Evolutionary conservation across 2,329 filamentous ascomycete genomes (phyloP).

Genomic region (Alternaria dauci): DNA sequence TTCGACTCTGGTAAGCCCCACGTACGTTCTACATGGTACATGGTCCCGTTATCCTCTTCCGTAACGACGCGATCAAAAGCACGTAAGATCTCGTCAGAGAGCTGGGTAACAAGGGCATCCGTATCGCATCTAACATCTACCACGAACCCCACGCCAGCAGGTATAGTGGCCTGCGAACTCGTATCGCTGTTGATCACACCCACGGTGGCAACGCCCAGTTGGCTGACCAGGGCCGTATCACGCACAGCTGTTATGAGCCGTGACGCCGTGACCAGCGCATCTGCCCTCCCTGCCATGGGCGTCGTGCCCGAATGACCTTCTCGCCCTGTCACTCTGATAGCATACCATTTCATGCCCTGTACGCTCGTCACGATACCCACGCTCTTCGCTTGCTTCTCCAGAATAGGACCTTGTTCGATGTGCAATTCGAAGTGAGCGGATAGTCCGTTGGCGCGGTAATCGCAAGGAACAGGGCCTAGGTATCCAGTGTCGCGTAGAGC

Average conservation of each 20-base stretch:
- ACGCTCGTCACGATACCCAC: slow-evolving; percentile 75
- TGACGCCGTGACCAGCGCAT: slow-evolving; percentile 40
- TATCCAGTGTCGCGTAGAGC: slow-evolving; percentile 46
- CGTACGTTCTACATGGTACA: slow-evolving; percentile 30
- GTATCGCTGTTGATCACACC: slow-evolving; percentile 42
- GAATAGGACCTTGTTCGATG: slow-evolving; percentile 80
- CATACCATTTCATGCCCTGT: slow-evolving; percentile 75
- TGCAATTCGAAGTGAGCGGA: slow-evolving; percentile 82
- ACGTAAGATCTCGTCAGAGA: slow-evolving; percentile 27
- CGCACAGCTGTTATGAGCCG: slow-evolving; percentile 37
- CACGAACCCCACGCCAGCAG: slow-evolving; percentile 38
- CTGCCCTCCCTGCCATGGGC: slow-evolving; percentile 66
- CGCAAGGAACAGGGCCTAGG: slow-evolving; percentile 56
- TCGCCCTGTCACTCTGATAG: slow-evolving; percentile 41
- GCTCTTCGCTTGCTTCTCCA: slow-evolving; percentile 67
- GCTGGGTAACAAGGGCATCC: slow-evolving; percentile 36
- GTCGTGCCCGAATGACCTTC: slow-evolving; percentile 68
- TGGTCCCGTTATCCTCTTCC: slow-evolving; percentile 33
- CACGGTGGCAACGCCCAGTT: slow-evolving; percentile 39
- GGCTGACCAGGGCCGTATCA: slow-evolving; percentile 29
- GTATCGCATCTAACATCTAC: slow-evolving; percentile 42
- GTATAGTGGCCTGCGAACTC: slow-evolving; percentile 40
- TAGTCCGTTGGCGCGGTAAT: slow-evolving; percentile 67
- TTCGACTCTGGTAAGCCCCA: slow-evolving; percentile 40
- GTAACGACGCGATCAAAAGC: slow-evolving; percentile 12